Base-by-base conservation (phyloP, 345 rosid genomes). In the Litchi chinensis region DNA sequence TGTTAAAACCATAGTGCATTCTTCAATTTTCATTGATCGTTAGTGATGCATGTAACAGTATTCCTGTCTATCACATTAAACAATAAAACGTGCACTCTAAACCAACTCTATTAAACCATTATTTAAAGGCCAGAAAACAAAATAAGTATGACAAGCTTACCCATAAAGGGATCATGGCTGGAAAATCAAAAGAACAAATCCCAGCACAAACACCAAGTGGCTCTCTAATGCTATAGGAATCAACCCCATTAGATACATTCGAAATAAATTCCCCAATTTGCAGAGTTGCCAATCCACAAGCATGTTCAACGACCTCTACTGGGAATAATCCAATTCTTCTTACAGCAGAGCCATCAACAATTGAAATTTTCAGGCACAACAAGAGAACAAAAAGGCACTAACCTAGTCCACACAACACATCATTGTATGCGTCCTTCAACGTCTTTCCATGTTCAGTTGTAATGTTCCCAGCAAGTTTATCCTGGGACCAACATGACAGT, bases 151-250 rank as follows among this genome's bases (percentile, higher is more conserved):
- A 62, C 37, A 77, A 65, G 52, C 86, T 75, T 80, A 86, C 91
- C 89, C 89, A 88, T 41, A 86, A 82, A 37, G 89, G 88, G 81
- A 83, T 82, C 84, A 80, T 77, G 10, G 89, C 91, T 16, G 91
- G 91, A 82, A 83, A 86, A 72, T 88, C 85, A 73, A 76, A 82
- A 64, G 88, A 74, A 77, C 89, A 89, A 68, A 89, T 85, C 73
- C 91, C 91, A 80, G 88, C 88, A 82, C 91, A 89, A 80, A 86
- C 84, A 68, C 91, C 91, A 59, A 88, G 79, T 57, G 91, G 88
- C 74, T 88, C 91, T 79, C 91, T 82, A 54, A 82, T 73, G 76
- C 81, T 81, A 73, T 82, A 88, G 72, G 83, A 64, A 75, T 88
- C 91, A 77, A 87, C 63, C 24, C 89, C 91, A 68, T 69, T 82